Base-by-base conservation (phyloP, 2,329 filamentous ascomycete species). In the Polytolypa hystricis region DNA sequence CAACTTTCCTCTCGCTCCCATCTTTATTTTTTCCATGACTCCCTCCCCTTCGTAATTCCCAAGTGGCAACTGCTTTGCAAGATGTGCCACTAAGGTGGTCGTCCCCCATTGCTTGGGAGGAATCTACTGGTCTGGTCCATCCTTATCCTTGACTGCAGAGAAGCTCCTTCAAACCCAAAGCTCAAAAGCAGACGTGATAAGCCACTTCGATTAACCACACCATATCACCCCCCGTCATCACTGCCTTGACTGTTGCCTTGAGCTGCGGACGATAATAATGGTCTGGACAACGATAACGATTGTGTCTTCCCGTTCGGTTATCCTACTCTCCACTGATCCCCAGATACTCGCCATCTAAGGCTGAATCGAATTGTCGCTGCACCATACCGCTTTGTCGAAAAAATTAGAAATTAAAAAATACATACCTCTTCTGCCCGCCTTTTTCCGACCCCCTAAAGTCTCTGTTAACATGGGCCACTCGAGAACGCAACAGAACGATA, bases 391-490 rank as follows among this genome's bases (percentile, higher is more conserved):
- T n/a, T n/a, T n/a, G n/a, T n/a, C n/a, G n/a, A n/a, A n/a, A n/a
- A n/a, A n/a, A n/a, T n/a, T n/a, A n/a, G n/a, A n/a, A n/a, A n/a
- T n/a, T n/a, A n/a, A n/a, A n/a, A n/a, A n/a, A n/a, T n/a, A n/a
- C n/a, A n/a, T n/a, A 17, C 25, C 30, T 38, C 27, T 20, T 23
- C 28, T 27, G 23, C 25, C 29, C 36, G 28, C 18, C 45, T 34
- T 40, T 42, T 35, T 38, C 41, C 46, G 34, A 29, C 40, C 45
- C 45, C 38, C 41, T 35, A 36, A 40, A 46, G 32, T 21, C 39
- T 45, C 46, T 47, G 49, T 58, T 56, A 64, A 60, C 56, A 63
- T 63, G 60, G 60, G 53, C 52, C 40, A 47, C 54, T 49, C 44
- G 37, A 47, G 41, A 41, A 43, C 40, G 19, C 39, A 37, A 45